Percentiles rank a stretch among this genome's conserved stretches.
These are phyloP conservation scores for Lactarius indigo DNA, from an alignment of 768 basidiomycete species.

Conservation along the genomic window DNA sequence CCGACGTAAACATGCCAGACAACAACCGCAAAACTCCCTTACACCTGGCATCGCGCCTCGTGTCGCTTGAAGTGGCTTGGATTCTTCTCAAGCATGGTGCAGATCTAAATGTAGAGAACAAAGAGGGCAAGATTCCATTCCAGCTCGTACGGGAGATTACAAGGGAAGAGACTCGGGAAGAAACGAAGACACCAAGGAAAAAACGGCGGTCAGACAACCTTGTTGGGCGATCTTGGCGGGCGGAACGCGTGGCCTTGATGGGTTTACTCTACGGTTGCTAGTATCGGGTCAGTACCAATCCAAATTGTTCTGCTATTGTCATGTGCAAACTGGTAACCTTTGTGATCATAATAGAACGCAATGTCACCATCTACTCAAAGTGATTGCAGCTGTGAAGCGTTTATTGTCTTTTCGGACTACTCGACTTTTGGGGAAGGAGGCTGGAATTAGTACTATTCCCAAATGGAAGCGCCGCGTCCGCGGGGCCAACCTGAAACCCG, in stretches of 20 bases:
- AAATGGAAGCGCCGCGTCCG: background rate
- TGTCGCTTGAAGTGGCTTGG: background rate
- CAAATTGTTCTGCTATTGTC: background rate
- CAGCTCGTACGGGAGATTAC: background rate
- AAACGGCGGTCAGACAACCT: background rate
- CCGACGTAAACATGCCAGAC: background rate
- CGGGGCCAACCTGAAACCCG: background rate
- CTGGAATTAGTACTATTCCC: background rate
- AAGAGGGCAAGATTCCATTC: background rate
- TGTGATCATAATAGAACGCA: background rate
- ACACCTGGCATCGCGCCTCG: background rate
- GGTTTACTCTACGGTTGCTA: background rate
- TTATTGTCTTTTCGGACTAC: too few species aligned
- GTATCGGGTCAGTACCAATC: background rate
- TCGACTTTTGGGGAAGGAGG: background rate
- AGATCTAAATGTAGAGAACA: background rate
- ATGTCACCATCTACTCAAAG: background rate
- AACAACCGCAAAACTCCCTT: background rate
- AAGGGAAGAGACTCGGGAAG: too few species aligned
- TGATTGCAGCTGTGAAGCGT: background rate
- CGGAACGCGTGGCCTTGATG: background rate
- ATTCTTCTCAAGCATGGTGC: background rate
- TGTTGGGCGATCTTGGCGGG: too few species aligned
- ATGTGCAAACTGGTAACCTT: background rate
- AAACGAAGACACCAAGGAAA: background rate